Base-by-base conservation (phyloP, 768 basidiomycete species). In the Candolleomyces aberdarensis region DNA sequence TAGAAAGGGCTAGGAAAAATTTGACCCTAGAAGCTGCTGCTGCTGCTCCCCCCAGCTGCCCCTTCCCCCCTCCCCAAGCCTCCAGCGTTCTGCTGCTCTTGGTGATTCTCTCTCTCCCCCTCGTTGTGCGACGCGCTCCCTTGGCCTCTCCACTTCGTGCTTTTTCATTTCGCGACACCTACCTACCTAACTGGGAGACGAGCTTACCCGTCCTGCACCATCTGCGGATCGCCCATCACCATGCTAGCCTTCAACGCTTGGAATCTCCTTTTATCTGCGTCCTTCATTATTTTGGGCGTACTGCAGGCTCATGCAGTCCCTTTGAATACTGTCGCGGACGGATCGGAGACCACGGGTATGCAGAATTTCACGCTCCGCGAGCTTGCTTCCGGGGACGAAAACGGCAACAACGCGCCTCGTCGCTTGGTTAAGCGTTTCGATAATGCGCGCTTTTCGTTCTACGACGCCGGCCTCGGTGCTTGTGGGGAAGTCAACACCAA, bases 401-500 rank as follows among this genome's bases (percentile, higher is more conserved):
- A 46, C 44, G 44, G 44, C 44, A 20, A 20, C 19, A 46, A 9
- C 19, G 44, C 44, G 17, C 17, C 44, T 9, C 44, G 70, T 17
- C 65, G 57, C 19, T 41, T 83, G 51, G 71, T 73, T 41, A 78
- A 76, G 63, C 78, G 83, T 9, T 77, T 66, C 58, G 56, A 62
- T 43, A 59, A 63, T 57, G 70, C 80, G 2, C 78, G 78, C 57
- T 83, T 81, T 72, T 82, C 85, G 14, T 88, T 75, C 64, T 88
- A 86, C 67, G 78, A 79, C 47, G 68, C 70, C 15, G 59, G 60
- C 43, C 73, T 73, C 29, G 74, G 74, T 22, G 73, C 74, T 20
- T 75, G 74, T 51, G 74, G 74, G 8, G 58, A 46, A 29, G 58
- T 58, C 40, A 72, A 71, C 56, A 53, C 32, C 15, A 71, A 71